Evolutionary conservation across 306 rosid genomes (phyloP), one percentile per base, ranked within the genome.

Genomic region (Amphicarpaea edgeworthii): DNA sequence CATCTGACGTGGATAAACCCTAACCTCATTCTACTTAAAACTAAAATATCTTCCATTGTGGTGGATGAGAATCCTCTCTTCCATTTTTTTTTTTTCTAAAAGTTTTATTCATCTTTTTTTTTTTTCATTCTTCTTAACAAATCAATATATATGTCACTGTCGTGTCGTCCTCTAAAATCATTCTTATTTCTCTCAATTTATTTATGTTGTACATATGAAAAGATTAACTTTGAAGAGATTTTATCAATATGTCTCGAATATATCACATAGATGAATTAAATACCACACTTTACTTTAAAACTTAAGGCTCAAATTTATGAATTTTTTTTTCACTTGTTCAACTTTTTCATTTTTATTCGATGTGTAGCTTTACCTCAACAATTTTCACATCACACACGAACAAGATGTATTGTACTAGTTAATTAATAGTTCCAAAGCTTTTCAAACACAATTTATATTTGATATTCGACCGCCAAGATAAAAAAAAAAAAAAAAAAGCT

Each of bases 401-500:
- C 14, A 51, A 51, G 7, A 11, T 57, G 11, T 12, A 24, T 4
- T 24, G 16, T 21, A 24, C 16, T 24, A 1, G 4, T 1, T 55
- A 1, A 11, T 1, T 55, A 20, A 24, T 57, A 0, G 37, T 24
- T 24, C 63, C n/a, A 24, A 57, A 8, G 12, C 8, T 19, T 7
- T 5, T 51, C 26, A 51, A 19, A 51, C 19, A 3, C 20, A 47
- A 16, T 49, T n/a, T n/a, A n/a, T n/a, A n/a, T n/a, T n/a, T n/a
- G n/a, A n/a, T n/a, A n/a, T n/a, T n/a, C n/a, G n/a, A n/a, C n/a
- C n/a, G n/a, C n/a, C n/a, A n/a, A n/a, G n/a, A n/a, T n/a, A n/a
- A n/a, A n/a, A n/a, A n/a, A n/a, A n/a, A n/a, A n/a, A n/a, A n/a
- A 55, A 55, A 55, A 12, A 8, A 55, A 55, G 62, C 16, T 55